These are phyloP conservation scores for Anethum foeniculum DNA, from an alignment of 140 eudicot genomes.

Conservation along the genomic window DNA sequence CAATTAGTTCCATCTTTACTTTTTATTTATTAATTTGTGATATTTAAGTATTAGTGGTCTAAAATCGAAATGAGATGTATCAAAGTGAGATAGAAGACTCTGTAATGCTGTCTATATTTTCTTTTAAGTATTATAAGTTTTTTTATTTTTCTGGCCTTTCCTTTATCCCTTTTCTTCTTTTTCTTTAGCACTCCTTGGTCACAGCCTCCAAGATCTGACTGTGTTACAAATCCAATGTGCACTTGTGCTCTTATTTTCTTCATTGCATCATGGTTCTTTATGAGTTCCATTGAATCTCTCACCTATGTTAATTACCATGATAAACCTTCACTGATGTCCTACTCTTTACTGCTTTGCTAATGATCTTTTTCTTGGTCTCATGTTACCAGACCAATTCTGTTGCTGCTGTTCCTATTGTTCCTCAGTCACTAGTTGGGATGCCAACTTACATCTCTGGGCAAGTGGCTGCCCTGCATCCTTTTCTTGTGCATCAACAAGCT, in stretches of 20 bases:
- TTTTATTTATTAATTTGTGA: neutral
- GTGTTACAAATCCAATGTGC: neutral
- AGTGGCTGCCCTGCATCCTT: slow-evolving; percentile 77
- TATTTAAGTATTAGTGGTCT: neutral
- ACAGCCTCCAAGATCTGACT: slow-evolving; percentile 14
- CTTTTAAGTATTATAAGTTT: neutral
- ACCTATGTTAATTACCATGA: neutral
- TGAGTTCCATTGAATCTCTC: neutral
- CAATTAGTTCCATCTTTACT: neutral
- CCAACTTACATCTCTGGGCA: slow-evolving; percentile 63
- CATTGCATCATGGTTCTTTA: neutral
- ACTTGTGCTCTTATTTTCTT: neutral
- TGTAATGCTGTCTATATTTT: neutral
- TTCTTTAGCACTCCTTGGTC: slow-evolving; percentile 51
- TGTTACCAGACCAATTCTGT: slow-evolving; percentile 44
- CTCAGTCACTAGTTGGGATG: slow-evolving; percentile 74
- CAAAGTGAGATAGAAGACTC: neutral
- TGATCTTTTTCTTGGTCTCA: neutral
- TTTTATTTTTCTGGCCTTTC: neutral
- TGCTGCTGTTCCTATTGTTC: slow-evolving; percentile 47
- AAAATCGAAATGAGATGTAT: neutral
- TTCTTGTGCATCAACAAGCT: slow-evolving; percentile 71
- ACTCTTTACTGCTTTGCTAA: neutral
- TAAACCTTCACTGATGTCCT: neutral
- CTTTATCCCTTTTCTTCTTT: slow-evolving; percentile 31